phyloP scores from a whole-genome alignment of 495 filamentous ascomycete species.

The Hyaloscypha finlandica region DNA sequence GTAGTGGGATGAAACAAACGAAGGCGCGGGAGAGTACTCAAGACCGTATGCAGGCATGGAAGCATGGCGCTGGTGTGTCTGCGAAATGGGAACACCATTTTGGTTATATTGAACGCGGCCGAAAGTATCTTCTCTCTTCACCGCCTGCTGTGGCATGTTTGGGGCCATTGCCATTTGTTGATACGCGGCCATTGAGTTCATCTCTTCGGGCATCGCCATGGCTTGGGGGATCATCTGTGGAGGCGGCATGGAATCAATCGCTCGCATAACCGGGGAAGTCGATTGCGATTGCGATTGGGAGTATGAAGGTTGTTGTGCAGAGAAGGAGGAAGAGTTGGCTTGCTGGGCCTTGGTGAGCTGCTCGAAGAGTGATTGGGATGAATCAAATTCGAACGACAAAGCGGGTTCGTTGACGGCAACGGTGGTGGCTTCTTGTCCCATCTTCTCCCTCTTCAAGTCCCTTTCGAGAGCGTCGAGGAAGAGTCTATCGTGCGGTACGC shows the following conservation, averaged over 20 bases:
- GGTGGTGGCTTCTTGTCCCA: slow-evolving; percentile 97
- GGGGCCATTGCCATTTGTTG: slow-evolving; percentile 62
- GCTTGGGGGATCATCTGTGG: slow-evolving; percentile 71
- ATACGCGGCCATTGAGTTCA: slow-evolving; percentile 72
- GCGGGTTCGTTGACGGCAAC: slow-evolving; percentile 95
- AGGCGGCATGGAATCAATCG: slow-evolving; percentile 85
- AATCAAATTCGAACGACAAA: slow-evolving; percentile 97
- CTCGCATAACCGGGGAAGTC: slow-evolving; percentile 82
- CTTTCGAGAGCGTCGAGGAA: slow-evolving; percentile 97
- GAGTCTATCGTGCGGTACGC: slow-evolving; percentile 94
- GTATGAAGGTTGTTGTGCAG: slow-evolving; percentile 77
- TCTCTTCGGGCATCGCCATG: slow-evolving; percentile 83
- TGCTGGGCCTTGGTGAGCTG: slow-evolving; percentile 99
- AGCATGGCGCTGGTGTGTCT: slow-evolving; percentile 85
- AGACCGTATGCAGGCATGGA: slow-evolving; percentile 93
- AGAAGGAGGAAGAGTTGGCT: slow-evolving; percentile 95
- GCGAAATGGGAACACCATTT: slow-evolving; percentile 80
- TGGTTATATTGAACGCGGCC: slow-evolving; percentile 81
- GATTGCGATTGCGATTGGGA: slow-evolving; percentile 66
- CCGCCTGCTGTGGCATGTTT: slow-evolving; percentile 63
- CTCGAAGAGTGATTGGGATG: slow-evolving; percentile 97
- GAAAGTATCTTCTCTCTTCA: slow-evolving; percentile 84
- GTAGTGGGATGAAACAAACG: slow-evolving; percentile 94
- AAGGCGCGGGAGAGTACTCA: slow-evolving; percentile 97
- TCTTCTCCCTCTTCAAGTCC: slow-evolving; percentile 98